Conservation (phyloP, 2,329 filamentous ascomycete species). For the Cadophora sp. region DNA sequence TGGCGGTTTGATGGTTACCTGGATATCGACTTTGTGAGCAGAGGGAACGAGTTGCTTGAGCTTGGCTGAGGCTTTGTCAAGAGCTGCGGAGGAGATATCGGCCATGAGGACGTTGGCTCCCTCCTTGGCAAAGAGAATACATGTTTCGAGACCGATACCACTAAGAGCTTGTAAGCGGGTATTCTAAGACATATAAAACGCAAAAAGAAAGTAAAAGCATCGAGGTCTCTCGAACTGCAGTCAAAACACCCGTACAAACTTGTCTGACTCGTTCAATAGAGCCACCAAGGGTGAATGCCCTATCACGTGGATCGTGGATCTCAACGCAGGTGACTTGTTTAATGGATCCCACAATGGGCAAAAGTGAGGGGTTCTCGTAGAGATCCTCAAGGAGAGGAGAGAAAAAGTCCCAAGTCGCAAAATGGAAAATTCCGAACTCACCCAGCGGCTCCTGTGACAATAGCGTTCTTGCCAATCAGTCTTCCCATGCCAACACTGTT, state of each 20-base stretch:
- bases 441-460: conserved; percentile 75
- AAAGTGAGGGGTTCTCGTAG: background rate
- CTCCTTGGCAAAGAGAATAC: conserved; percentile 74
- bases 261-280: background rate
- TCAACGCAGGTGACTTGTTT: background rate
- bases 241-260: background rate
- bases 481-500: conserved; percentile 47
- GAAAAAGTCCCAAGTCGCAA: background rate
- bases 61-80: conserved; percentile 66
- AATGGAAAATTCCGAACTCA: conserved; percentile 49
- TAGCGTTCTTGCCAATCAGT: conserved; percentile 48
- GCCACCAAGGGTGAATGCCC: background rate
- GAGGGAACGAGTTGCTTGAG: conserved; percentile 64
- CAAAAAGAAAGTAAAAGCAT: background rate
- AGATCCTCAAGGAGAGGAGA: background rate
- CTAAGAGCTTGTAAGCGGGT: conserved; percentile 47
- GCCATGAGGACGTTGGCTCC: conserved; percentile 75
- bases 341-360: background rate
- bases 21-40: conserved; percentile 56
- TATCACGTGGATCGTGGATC: conserved; percentile 10
- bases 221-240: background rate
- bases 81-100: conserved; percentile 70
- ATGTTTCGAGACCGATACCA: conserved; percentile 78
- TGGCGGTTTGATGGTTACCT: conserved; percentile 30
- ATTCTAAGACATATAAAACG: background rate